Base-by-base conservation (phyloP, 768 basidiomycete genomes). In the Kwoniella sp. region DNA sequence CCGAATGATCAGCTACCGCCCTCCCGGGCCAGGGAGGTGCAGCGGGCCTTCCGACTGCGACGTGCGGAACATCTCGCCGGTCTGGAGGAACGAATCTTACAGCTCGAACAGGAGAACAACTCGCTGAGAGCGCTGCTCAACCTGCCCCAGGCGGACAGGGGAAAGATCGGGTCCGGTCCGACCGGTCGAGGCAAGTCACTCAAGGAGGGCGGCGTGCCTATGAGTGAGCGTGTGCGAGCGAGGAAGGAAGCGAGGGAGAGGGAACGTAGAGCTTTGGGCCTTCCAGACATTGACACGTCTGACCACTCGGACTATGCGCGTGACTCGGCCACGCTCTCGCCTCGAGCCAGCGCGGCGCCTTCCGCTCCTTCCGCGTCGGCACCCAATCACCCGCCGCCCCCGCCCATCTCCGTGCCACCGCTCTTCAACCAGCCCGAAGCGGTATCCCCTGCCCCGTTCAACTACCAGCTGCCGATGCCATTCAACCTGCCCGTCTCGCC, bases 21-120 rank as follows among this genome's bases (percentile, higher is more conserved):
- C 5, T 73, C 71, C 4, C 61, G 74, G 10, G 74, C 74, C 9
- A 56, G 74, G 11, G 74, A 76, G 47, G 74, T 76, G 14, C 74
- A 76, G 53, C 62, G 74, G 23, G 74, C 74, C 11, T 76, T 76
- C 47, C 56, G 74, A 46, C 68, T 73, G 0, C 60, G 74, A 19
- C 59, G 74, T 32, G 74, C 74, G 0, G 73, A 73, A 29, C 74
- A 76, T 41, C 61, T 76, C 32, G 70, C 71, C 3, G 65, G 68
- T 7, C 51, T 76, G 14, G 74, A 76, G 66, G 74, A 74, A 42
- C 58, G 74, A 12, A 71, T 76, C 53, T 53, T 65, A 17, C 60
- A 65, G 31, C 62, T 76, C 26, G 74, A 76, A 53, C 59, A 53
- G 9, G 74, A 76, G 53, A 76, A 76, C 34, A 60, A 62, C 7